Base-by-base conservation (phyloP, 306 rosid species). In the Ochetophila trinervis region DNA sequence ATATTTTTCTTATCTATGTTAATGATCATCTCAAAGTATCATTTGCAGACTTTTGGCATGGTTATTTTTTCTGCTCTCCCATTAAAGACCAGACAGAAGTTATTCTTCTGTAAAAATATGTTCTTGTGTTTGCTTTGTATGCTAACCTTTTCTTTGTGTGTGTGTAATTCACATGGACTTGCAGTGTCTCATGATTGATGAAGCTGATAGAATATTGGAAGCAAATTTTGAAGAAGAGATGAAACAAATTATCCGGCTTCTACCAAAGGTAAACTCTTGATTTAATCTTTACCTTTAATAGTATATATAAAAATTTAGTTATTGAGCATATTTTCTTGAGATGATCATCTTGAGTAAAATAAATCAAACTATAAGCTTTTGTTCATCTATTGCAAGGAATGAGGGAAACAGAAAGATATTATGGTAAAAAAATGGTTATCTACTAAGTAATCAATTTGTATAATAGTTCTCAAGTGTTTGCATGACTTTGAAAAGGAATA, bases 151-250 rank as follows among this genome's bases (percentile, higher is more conserved):
- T 35, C 0, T 27, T 27, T 27, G 32, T 27, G 32, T 27, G 32
- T 27, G 32, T 27, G 32, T 9, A 67, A 22, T 55, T 44, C 44
- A 68, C 30, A 20, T 70, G 67, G 27, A 66, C 67, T 72, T 76
- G 74, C 88, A 89, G 99, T 93, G 95, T 70, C 97, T 90, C 23
- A 67, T 90, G 40, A 86, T 90, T 59, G 99, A 93, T 78, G 99
- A 93, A 83, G 99, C 97, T 23, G 97, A 90, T 87, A 87, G 96
- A 90, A 83, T 93, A 81, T 67, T 93, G 84, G 97, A 93, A 84
- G 76, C 89, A 22, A 93, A 93, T 74, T 93, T 93, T 79, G 97
- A 90, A 88, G 96, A 93, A 59, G 99, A 93, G 72, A 93, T 90
- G 97, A 87, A 84, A 74, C 96, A 93, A 80, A 90, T 93, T 56